Base-by-base conservation (phyloP, 371 early-diverging fungal species). In the Saksenaea oblongispora region DNA sequence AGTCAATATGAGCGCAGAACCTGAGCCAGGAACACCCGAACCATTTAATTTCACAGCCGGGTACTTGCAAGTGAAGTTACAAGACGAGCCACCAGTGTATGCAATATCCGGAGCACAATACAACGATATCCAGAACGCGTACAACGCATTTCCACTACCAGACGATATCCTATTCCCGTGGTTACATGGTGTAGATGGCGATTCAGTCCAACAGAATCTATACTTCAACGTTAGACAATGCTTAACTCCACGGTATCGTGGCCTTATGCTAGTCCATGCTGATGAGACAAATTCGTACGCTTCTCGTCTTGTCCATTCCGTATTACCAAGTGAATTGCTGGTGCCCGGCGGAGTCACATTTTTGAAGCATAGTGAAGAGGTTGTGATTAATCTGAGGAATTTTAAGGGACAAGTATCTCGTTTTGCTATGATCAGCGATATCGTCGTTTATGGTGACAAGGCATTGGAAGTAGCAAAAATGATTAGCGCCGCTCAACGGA, bases 121-220 rank as follows among this genome's bases (percentile, higher is more conserved):
- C 61, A 34, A 17, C 10, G 8, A 54, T 3, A 41, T 70, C 2
- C 51, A 71, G 15, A 39, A 54, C 2, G 13, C 11, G 2, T 86
- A 83, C 57, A 60, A 71, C 36, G 59, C 71, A 1, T 70, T 76
- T 4, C 84, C 84, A 0, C 60, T 86, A 34, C 88, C 88, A 5
- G 72, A 80, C 26, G 75, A 84, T 39, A 72, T 83, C 17, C 67
- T 88, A 42, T 88, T 88, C 72, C 88, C 88, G 3, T 88, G 88
- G 88, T 71, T 88, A 0, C 88, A 88, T 66, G 88, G 87, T 24
- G 84, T 88, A 7, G 84, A 86, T 47, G 88, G 88, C 9, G 59
- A 63, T 0, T 78, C 65, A 51, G 66, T 68, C 47, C 75, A 73
- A 17, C 88, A 88, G 57, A 84, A 84, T 63, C 63, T 80, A 34